Evolutionary conservation across 2,329 filamentous ascomycete genomes (phyloP), one percentile per base, ranked within the genome.

Genomic region (Clonostachys sp.): DNA sequence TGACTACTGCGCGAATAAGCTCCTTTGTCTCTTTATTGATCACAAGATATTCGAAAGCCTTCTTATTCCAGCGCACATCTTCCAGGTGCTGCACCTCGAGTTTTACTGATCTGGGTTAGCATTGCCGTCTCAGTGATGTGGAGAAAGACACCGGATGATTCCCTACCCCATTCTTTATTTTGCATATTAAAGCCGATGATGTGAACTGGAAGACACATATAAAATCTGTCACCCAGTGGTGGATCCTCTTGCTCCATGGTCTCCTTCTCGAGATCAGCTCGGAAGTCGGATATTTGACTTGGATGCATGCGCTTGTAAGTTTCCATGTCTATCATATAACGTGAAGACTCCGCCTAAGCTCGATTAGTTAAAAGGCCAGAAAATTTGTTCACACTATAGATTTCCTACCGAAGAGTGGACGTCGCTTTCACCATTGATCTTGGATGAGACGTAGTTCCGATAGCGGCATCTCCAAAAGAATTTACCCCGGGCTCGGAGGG

Each of bases 1-100:
- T 53, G 10, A 62, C 60, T 2, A 65, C 48, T 5, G 62, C 58
- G 41, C 50, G 46, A 8, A 65, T 54, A 3, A 65, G 51, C 12
- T 58, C 57, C 41, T 60, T 65, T 16, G 48, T 52, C 38, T 54
- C 46, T 14, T n/a, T 36, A 14, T 44, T 45, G n/a, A 56, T n/a
- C 1, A 57, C 56, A 1, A 58, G 46, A 5, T 49, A 41, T 1
- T 56, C 38, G 18, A 55, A 58, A 1, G 56, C 51, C 0, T 45
- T 47, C 40, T 50, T 42, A 38, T 55, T 52, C 53, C 54, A 57
- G 7, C 7, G 10, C 9, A 53, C 48, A 13, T 45, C 44, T 20
- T 35, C n/a, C 14, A 44, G 30, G 2, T 20, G 24, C 12, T 40
- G 17, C 14, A 24, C 41, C 16, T 24, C 20, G 41, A 42, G 41